These are phyloP conservation scores for Thamnidium elegans DNA, from an alignment of 192 early-diverging fungal genomes.

Conservation along the genomic window DNA sequence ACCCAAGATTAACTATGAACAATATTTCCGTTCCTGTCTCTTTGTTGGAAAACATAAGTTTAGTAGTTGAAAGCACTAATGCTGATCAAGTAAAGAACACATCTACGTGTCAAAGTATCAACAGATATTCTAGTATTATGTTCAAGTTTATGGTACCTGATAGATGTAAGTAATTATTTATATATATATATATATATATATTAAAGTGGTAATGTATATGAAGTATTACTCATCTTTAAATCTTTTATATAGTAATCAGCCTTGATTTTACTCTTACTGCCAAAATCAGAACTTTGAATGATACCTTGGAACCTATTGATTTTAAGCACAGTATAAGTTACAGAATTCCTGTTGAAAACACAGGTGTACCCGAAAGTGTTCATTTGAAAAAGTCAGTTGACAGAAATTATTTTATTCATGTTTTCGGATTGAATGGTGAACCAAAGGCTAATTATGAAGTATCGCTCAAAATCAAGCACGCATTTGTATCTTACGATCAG, in stretches of 20 bases:
- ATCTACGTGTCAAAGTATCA: constrained; percentile 13
- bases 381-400: not conserved
- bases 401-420: constrained; percentile 32
- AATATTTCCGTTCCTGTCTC: constrained; percentile 25
- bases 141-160: constrained; percentile 39
- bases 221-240: not conserved
- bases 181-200: too few species aligned
- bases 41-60: constrained; percentile 37
- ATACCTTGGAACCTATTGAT: not conserved
- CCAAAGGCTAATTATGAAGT: constrained; percentile 20
- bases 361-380: not conserved
- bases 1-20: constrained; percentile 19
- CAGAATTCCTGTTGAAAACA: not conserved
- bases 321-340: too few species aligned
- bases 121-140: constrained; percentile 23
- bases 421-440: constrained; percentile 46
- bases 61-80: constrained; percentile 24
- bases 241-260: constrained; percentile 6
- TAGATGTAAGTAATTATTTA: constrained; percentile 16
- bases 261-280: constrained; percentile 26
- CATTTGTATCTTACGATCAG: not conserved
- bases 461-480: constrained; percentile 30
- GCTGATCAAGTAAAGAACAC: constrained; percentile 17
- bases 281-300: constrained; percentile 35
- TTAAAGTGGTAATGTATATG: not conserved